These are phyloP conservation scores for Dendrostoma leiphaemia DNA, from an alignment of 2,329 filamentous ascomycete genomes.

Conservation along the genomic window DNA sequence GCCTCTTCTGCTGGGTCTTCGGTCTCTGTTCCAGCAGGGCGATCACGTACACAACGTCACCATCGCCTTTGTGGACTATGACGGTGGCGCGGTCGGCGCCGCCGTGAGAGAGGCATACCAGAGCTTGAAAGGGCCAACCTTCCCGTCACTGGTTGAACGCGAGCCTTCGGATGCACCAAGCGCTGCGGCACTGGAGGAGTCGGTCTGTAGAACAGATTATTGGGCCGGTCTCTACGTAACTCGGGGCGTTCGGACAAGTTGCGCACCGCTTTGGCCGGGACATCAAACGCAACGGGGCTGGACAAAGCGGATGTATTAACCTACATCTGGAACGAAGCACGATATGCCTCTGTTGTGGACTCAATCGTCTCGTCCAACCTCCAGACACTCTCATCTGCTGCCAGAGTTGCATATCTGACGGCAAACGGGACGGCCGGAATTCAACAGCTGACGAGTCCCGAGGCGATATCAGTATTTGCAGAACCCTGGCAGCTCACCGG, in stretches of 20 bases:
- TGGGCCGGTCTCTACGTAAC: slow-evolving; percentile 33
- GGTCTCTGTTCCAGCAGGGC: slow-evolving; percentile 34
- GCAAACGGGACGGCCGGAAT: slow-evolving; percentile 31
- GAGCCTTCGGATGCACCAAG: slow-evolving; percentile 20
- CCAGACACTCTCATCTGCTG: slow-evolving; percentile 30
- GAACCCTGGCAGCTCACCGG: slow-evolving; percentile 35
- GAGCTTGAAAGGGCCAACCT: slow-evolving; percentile 25
- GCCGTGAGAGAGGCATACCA: slow-evolving; percentile 32
- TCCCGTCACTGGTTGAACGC: slow-evolving; percentile 30
- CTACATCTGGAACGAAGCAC: slow-evolving; percentile 44
- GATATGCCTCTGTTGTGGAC: slow-evolving; percentile 38
- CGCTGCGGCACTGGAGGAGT: slow-evolving; percentile 21
- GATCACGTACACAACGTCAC: slow-evolving; percentile 32
- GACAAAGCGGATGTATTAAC: slow-evolving; percentile 33
- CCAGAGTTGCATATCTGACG: slow-evolving; percentile 32
- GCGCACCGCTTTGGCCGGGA: slow-evolving; percentile 32
- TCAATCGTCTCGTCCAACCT: slow-evolving; percentile 30
- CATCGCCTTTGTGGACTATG: slow-evolving; percentile 37
- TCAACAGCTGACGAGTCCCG: slow-evolving; percentile 23
- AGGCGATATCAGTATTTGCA: slow-evolving; percentile 32
- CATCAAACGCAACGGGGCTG: slow-evolving; percentile 25
- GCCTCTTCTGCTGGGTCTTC: slow-evolving; percentile 34
- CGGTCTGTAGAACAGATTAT: slow-evolving; percentile 33
- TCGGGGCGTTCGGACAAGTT: slow-evolving; percentile 35
- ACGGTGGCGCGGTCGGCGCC: slow-evolving; percentile 32